Conservation (phyloP, 306 rosid species). For the Boehmeria nivea region DNA sequence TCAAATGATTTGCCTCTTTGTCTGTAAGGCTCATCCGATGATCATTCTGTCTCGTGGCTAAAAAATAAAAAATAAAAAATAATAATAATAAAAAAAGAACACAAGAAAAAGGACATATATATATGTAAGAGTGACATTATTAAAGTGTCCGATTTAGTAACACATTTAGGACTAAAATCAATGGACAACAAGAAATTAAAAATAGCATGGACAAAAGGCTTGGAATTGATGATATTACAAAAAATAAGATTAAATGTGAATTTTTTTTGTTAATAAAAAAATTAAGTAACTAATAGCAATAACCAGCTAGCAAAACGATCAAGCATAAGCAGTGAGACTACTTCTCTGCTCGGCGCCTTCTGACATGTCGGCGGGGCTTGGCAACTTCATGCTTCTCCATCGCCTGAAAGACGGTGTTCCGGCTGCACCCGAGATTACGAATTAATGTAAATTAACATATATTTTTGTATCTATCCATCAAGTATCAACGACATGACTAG, state of each 20-base stretch:
- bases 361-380: constrained; percentile 16
- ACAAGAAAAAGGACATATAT: too few species aligned
- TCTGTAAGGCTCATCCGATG: neutral
- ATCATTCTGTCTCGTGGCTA: neutral
- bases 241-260: too few species aligned
- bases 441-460: too few species aligned
- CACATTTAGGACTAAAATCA: too few species aligned
- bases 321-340: constrained; percentile 51
- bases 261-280: neutral
- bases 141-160: too few species aligned
- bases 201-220: too few species aligned
- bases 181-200: too few species aligned
- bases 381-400: constrained; percentile 50
- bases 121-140: neutral
- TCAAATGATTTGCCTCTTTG: neutral
- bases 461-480: too few species aligned
- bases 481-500: too few species aligned
- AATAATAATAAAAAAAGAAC: too few species aligned
- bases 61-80: neutral
- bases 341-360: constrained; percentile 32
- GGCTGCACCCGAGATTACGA: constrained; percentile 36
- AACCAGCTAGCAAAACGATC: constrained; percentile 35
- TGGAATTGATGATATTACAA: too few species aligned
- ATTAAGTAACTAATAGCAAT: neutral
- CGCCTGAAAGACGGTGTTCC: constrained; percentile 52